Evolutionary conservation across 2,329 filamentous ascomycete species (phyloP).

Genomic region (Cercospora nicotianae): DNA sequence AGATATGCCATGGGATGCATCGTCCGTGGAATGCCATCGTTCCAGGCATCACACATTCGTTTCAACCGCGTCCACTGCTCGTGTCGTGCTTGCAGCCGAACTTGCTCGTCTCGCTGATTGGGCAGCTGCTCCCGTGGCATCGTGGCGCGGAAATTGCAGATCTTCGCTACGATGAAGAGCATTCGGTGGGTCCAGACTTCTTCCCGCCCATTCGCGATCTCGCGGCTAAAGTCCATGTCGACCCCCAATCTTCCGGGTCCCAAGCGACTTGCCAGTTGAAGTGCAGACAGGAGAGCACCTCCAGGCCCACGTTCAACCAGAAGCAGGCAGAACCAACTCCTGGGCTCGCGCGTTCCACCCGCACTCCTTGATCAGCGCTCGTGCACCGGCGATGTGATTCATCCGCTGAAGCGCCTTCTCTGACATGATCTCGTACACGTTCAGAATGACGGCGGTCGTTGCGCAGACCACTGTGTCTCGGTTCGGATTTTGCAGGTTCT

Average conservation of each 20-base stretch:
- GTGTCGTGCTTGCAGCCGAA: conserved; percentile 63
- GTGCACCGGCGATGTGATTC: conserved; percentile 83
- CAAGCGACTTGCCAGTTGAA: conserved; percentile 85
- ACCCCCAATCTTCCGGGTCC: conserved; percentile 88
- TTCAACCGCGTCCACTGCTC: conserved; percentile 80
- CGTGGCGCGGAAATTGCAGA: conserved; percentile 78
- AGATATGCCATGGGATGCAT: conserved; percentile 86
- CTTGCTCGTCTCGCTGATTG: conserved; percentile 63
- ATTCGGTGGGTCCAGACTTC: conserved; percentile 88
- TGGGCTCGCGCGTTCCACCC: conserved; percentile 78
- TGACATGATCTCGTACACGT: conserved; percentile 92
- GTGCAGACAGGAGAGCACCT: conserved; percentile 82
- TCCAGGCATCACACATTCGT: conserved; percentile 80
- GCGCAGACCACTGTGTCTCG: conserved; percentile 82
- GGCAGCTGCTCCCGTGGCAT: conserved; percentile 57
- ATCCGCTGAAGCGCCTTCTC: conserved; percentile 76
- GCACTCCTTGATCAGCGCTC: conserved; percentile 84
- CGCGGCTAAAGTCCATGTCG: conserved; percentile 68
- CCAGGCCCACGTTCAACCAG: conserved; percentile 89
- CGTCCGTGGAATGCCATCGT: conserved; percentile 71
- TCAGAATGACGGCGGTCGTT: conserved; percentile 81
- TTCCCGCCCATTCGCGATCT: conserved; percentile 64
- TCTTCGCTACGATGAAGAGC: conserved; percentile 82
- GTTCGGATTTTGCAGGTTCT: conserved; percentile 77
- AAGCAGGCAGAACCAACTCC: conserved; percentile 84